Base-by-base conservation (phyloP, 2,329 filamentous ascomycete genomes). In the Emydomyces testavorans region DNA sequence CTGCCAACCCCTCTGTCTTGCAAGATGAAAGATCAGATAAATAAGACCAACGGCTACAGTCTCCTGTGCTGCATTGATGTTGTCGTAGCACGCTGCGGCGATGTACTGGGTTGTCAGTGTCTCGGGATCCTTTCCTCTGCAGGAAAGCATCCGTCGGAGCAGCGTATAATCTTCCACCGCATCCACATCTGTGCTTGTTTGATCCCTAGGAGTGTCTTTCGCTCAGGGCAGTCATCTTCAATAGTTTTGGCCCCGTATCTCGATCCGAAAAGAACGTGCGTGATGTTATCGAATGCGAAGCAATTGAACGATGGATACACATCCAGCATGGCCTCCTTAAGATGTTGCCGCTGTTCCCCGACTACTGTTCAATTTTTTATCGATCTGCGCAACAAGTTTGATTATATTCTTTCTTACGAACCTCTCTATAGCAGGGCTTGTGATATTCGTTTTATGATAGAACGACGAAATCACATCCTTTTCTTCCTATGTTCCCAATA, bases 151-250 rank as follows among this genome's bases (percentile, higher is more conserved):
- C 15, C 42, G 42, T 29, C 13, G 21, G 13, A 45, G 42, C 8
- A 45, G 23, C 3, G 42, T 45, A 29, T 36, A 45, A 11, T 45
- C 42, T 11, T 28, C 41, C 18, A 45, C 32, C 8, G 31, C 31
- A 13, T 45, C 32, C 42, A 45, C 42, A 45, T 45, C 34, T 45
- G 42, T 15, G 42, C 42, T 31, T 45, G 32, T 15, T 45, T 36
- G 32, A 45, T 37, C 7, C 42, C 42, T n/a, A 45, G 21, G 15
- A 45, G 42, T 18, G 37, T 36, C n/a, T 45, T 45, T 18, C 31
- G 31, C 15, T 45, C 42, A 20, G 34, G 34, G 21, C 42, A 45
- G n/a, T 37, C 31, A 16, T 28, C 26, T 13, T 36, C 42, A 37
- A 45, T 36, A 6, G 42, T 45, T 21, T 37, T 45, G 7, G 42